Evolutionary conservation across 495 filamentous ascomycete species (phyloP), one percentile per base, ranked within the genome.

Genomic region (Lasiosphaeria ovina): DNA sequence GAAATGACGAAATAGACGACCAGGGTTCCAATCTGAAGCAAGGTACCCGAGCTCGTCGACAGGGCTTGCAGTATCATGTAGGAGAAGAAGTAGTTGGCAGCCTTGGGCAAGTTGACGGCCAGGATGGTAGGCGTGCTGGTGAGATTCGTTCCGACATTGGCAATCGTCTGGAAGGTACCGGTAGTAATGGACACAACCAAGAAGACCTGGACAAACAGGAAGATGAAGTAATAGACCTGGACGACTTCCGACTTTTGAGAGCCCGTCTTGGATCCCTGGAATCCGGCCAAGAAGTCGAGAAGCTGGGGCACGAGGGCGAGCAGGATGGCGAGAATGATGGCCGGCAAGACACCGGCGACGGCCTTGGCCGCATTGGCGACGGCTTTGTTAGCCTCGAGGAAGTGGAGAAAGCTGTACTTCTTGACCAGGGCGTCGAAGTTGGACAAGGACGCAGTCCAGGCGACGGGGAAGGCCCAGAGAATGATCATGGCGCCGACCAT

Each of bases 61-160:
- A 98, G 81, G 14, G 92, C 91, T 69, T 97, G 95, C 17, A 98
- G 85, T 70, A 98, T 86, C 86, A 98, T 92, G 79, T 98, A 98
- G 4, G 90, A 92, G 78, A 97, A 98, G 78, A 98, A 98, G 74
- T 97, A 98, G 69, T 97, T 96, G 62, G 90, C 88, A 3, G 93
- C 90, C 73, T 87, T 88, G 44, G 94, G 94, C 42, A 98, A 80
- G 64, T 93, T 93, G 35, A 78, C 69, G 3, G 93, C 94, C 56
- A 98, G 73, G n/a, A 91, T 77, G 32, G 85, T 69, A 0, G 92
- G 85, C 48, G 90, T 83, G n/a, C 69, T 69, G 38, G 77, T 66
- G 33, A 78, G 62, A 59, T 91, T 75, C 11, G 83, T 76, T n/a
- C 84, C 71, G 7, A 92, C 73, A 7, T 83, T 72, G 45, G 86